These are phyloP conservation scores for Aspergillus avenaceus DNA, from an alignment of 495 filamentous ascomycete species.

Conservation along the genomic window DNA sequence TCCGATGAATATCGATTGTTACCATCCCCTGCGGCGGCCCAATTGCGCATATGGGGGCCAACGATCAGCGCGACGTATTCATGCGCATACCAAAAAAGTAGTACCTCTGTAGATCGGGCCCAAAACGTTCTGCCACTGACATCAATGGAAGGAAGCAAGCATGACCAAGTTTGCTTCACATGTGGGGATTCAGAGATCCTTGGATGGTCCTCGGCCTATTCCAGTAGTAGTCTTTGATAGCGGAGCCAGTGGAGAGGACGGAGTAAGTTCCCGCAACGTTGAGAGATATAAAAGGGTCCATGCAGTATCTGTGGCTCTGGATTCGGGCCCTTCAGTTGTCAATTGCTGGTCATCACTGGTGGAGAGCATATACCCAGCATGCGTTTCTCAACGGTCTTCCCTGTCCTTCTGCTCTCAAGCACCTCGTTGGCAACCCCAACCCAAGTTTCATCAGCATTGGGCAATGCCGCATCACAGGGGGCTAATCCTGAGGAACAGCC, in stretches of 20 bases:
- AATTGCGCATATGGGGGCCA: conserved; percentile 1
- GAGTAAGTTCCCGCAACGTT: conserved; percentile 3
- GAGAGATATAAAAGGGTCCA: conserved; percentile 20
- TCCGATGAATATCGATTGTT: conserved; percentile 7
- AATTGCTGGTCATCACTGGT: conserved; percentile 13
- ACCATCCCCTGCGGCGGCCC: conserved; percentile 3
- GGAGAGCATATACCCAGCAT: conserved; percentile 17
- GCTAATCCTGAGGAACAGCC: conserved; percentile 8
- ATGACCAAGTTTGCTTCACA: conserved; percentile 19
- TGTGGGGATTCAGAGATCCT: conserved; percentile 20
- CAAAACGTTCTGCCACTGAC: conserved; percentile 11
- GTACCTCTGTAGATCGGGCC: conserved; percentile 10
- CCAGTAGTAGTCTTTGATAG: not conserved
- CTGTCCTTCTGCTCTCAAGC: conserved; percentile 27
- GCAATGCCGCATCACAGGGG: conserved; percentile 8
- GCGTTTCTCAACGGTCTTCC: conserved; percentile 30
- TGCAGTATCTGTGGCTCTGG: conserved; percentile 7
- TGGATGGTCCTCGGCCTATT: conserved; percentile 16
- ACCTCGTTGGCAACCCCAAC: conserved; percentile 23
- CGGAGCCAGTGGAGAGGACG: conserved; percentile 6
- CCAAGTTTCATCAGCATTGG: conserved; percentile 16
- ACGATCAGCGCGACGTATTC: conserved; percentile 11
- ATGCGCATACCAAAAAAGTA: conserved; percentile 14
- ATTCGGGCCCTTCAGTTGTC: conserved; percentile 5
- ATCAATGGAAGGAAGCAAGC: conserved; percentile 8